These are phyloP conservation scores for Tolypocladium pustulatum DNA, from an alignment of 2,329 filamentous ascomycete species.

Conservation along the genomic window DNA sequence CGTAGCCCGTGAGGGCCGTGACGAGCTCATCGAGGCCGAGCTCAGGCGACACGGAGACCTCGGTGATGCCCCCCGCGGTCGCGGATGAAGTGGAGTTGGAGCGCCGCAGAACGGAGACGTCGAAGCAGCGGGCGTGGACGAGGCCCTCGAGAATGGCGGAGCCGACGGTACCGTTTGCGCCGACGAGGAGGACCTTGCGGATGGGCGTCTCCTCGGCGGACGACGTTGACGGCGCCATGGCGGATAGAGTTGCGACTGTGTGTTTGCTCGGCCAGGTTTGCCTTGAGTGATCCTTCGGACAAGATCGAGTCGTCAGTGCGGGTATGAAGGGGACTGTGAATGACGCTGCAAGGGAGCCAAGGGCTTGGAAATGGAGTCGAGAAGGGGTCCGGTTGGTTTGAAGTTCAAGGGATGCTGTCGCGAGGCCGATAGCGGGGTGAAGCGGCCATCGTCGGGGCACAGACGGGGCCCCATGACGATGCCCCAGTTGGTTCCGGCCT, in stretches of 20 bases:
- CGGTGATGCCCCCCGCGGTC: constrained; percentile 7
- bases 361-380: background rate
- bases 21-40: constrained; percentile 27
- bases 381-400: too few relatives aligned
- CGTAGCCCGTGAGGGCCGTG: constrained; percentile 39
- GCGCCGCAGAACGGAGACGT: constrained; percentile 45
- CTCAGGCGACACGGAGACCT: constrained; percentile 16
- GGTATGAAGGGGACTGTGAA: background rate
- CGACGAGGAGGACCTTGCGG: constrained; percentile 22
- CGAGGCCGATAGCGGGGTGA: background rate
- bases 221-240: background rate
- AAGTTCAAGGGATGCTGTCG: background rate
- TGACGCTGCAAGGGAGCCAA: background rate
- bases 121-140: constrained; percentile 27
- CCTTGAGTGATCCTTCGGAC: too few relatives aligned
- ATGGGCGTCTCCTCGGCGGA: constrained; percentile 4
- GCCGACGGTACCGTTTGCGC: constrained; percentile 29
- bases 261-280: background rate
- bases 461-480: too few relatives aligned
- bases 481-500: too few relatives aligned
- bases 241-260: background rate
- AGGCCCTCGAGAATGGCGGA: constrained; percentile 25
- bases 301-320: background rate
- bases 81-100: constrained; percentile 17
- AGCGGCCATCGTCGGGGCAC: background rate